A percentile compares a stretch with the other conserved stretches of the same genome.
Evolutionary conservation across 164 flowering plant genomes (phyloP).

Genomic region (Saururus chinensis): DNA sequence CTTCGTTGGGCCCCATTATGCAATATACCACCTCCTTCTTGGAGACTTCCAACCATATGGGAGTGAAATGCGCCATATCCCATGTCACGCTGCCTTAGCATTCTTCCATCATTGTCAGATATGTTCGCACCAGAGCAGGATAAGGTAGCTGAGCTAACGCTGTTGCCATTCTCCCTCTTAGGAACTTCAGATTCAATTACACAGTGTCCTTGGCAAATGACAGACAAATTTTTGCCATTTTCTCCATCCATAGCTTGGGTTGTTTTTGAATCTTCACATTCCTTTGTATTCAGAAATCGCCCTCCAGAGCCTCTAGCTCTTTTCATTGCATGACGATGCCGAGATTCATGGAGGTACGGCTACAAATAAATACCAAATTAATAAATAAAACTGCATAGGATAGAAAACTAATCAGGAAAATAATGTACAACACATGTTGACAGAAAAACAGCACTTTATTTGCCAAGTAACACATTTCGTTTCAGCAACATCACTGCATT

Average conservation of each 20-base stretch:
- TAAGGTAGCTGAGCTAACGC: slow-evolving; percentile 16
- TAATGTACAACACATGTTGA: too few relatives aligned
- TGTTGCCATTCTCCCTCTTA: slow-evolving; percentile 11
- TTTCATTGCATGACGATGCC: slow-evolving; percentile 75
- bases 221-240: slow-evolving; percentile 6
- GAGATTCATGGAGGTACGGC: slow-evolving; percentile 87
- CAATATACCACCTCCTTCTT: slow-evolving; percentile 24
- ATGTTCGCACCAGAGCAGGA: slow-evolving; percentile 16
- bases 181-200: background rate
- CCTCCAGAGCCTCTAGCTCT: slow-evolving; percentile 84
- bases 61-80: slow-evolving; percentile 25
- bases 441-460: background rate
- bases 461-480: too few relatives aligned
- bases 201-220: background rate
- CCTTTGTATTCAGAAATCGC: slow-evolving; percentile 68
- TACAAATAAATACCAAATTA: slow-evolving; percentile 11
- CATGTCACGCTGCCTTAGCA: slow-evolving; percentile 22
- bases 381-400: too few relatives aligned
- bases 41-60: slow-evolving; percentile 23
- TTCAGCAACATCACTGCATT: too few relatives aligned
- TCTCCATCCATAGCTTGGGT: slow-evolving; percentile 3
- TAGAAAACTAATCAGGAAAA: background rate
- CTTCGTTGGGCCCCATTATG: slow-evolving; percentile 12
- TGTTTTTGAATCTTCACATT: slow-evolving; percentile 22
- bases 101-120: slow-evolving; percentile 15